Percentiles rank a stretch among this genome's conserved stretches.
Evolutionary conservation across 164 flowering plant species (phyloP).

Genomic region (Liquidambar formosana): DNA sequence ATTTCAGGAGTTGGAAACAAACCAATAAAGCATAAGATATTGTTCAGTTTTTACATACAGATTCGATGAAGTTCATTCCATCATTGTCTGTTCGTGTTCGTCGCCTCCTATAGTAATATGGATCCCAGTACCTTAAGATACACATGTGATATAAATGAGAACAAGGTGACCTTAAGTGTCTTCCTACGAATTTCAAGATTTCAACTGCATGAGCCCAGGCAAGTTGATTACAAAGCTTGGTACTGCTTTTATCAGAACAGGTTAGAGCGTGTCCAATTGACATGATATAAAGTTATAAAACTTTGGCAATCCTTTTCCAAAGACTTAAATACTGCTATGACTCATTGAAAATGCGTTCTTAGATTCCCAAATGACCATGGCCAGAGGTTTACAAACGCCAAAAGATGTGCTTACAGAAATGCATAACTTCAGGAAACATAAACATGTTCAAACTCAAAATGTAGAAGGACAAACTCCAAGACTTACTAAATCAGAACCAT

Average conservation of each 20-base stretch:
- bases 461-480: background rate
- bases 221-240: background rate
- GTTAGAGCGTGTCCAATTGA: background rate
- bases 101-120: constrained; percentile 75
- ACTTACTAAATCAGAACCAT: background rate
- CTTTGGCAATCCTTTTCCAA: too few relatives aligned
- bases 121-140: constrained; percentile 89
- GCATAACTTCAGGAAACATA: background rate
- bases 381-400: background rate
- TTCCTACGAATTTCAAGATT: background rate
- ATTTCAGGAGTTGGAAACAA: background rate
- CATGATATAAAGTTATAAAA: background rate
- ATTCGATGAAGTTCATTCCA: constrained; percentile 90
- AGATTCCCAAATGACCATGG: background rate
- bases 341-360: background rate
- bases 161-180: background rate
- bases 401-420: background rate
- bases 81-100: constrained; percentile 45
- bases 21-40: background rate
- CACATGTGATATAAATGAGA: background rate
- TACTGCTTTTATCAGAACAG: background rate
- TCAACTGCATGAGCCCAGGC: background rate
- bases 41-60: constrained; percentile 49
- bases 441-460: background rate
- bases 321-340: too few relatives aligned